These are phyloP conservation scores for Gossypium gossypioides DNA, from an alignment of 441 rosid species.

Conservation along the genomic window DNA sequence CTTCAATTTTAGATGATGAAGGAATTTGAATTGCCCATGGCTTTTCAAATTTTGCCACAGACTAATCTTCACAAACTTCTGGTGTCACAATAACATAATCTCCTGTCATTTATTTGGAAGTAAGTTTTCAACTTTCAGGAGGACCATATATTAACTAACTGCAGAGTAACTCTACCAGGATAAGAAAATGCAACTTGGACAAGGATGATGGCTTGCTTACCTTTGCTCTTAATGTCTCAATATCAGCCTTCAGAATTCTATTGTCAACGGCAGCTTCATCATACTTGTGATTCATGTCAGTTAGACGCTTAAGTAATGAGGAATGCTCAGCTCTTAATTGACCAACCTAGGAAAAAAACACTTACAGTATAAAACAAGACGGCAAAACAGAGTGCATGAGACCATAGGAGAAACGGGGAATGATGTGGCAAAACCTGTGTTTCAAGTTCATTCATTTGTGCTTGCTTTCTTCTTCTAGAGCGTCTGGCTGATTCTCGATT, in stretches of 20 bases:
- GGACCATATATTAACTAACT: not conserved
- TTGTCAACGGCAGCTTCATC: conserved; percentile 76
- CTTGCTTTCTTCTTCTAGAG: conserved; percentile 84
- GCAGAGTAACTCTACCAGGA: not conserved
- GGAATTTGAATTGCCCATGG: not conserved
- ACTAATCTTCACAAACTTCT: not conserved
- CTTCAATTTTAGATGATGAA: conserved; percentile 1
- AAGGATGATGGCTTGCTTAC: conserved; percentile 25
- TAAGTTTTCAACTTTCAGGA: conserved; percentile 1
- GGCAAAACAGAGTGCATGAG: not conserved
- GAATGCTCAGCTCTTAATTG: conserved; percentile 73
- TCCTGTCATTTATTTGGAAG: not conserved
- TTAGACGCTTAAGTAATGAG: conserved; percentile 54
- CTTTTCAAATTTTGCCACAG: not conserved
- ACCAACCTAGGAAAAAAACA: conserved; percentile 41
- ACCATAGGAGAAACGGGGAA: conserved; percentile 5
- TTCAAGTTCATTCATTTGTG: conserved; percentile 78
- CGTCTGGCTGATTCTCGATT: conserved; percentile 98
- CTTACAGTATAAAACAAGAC: not conserved
- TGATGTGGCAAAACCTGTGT: conserved; percentile 46
- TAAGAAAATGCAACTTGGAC: not conserved
- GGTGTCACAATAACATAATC: not conserved
- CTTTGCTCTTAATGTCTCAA: conserved; percentile 84
- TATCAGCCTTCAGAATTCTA: conserved; percentile 87
- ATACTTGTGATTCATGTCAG: conserved; percentile 63